These are phyloP conservation scores for Mortierella sp. DNA, from an alignment of 371 early-diverging fungal species.

Conservation along the genomic window DNA sequence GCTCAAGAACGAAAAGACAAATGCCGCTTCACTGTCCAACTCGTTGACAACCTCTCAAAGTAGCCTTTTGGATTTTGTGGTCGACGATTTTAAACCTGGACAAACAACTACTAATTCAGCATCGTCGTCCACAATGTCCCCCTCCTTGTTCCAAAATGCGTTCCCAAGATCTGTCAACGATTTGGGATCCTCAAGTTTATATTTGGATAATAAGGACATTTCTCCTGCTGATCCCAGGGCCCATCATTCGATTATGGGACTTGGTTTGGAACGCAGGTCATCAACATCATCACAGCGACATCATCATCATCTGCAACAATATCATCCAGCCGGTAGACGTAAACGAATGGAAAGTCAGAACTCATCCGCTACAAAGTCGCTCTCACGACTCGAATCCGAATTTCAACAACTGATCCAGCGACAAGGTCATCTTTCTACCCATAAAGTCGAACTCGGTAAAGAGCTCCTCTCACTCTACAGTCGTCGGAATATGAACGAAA, in stretches of 20 bases:
- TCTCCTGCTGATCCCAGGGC: neutral
- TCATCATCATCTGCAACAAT: neutral
- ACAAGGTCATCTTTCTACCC: slow-evolving; percentile 29
- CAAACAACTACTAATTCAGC: slow-evolving; percentile 6
- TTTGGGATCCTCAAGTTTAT: too few relatives aligned
- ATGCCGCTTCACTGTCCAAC: neutral
- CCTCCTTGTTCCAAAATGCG: slow-evolving; percentile 19
- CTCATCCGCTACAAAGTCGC: slow-evolving; percentile 11
- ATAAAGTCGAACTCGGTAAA: slow-evolving; percentile 24
- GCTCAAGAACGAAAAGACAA: neutral
- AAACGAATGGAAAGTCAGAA: slow-evolving; percentile 6
- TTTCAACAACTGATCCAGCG: slow-evolving; percentile 30
- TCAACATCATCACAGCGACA: neutral
- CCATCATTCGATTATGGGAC: slow-evolving; percentile 10
- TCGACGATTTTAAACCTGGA: slow-evolving; percentile 4
- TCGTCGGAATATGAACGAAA: slow-evolving; percentile 25
- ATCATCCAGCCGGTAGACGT: too few relatives aligned
- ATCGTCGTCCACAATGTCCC: slow-evolving; percentile 12
- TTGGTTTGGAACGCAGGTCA: neutral
- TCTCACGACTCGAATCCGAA: slow-evolving; percentile 26
- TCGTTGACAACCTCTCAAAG: slow-evolving; percentile 24
- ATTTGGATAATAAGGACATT: too few relatives aligned
- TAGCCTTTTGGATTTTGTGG: slow-evolving; percentile 26
- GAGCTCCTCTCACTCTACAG: slow-evolving; percentile 41
- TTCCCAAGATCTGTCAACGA: slow-evolving; percentile 7